Conservation (phyloP, 768 basidiomycete species). For the Suillus lakei region DNA sequence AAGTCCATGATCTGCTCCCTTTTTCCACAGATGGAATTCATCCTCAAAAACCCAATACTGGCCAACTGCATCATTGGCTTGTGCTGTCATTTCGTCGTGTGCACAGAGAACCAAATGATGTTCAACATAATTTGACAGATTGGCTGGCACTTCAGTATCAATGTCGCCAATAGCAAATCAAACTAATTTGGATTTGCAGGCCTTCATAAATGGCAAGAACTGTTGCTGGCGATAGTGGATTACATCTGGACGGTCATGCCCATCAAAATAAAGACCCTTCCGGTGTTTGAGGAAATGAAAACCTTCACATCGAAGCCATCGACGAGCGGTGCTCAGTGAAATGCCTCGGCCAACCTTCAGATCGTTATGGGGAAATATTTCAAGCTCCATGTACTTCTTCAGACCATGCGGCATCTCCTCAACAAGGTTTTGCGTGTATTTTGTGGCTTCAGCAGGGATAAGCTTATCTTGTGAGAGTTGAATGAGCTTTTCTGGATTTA, state of each 20-base stretch:
- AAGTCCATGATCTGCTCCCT: conserved; percentile 41
- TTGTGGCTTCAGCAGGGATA: conserved; percentile 30
- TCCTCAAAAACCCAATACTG: conserved; percentile 41
- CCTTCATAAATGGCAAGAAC: conserved; percentile 23
- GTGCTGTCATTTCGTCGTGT: conserved; percentile 47
- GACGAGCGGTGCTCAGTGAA: conserved; percentile 5
- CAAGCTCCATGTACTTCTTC: conserved; percentile 26
- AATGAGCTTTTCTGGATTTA: conserved; percentile 36
- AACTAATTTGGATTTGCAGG: conserved; percentile 20
- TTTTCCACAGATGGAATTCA: conserved; percentile 41
- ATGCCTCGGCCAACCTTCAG: conserved; percentile 5
- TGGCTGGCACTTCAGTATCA: conserved; percentile 7
- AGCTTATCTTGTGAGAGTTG: conserved; percentile 29
- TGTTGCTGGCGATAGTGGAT: conserved; percentile 21
- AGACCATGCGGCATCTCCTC: conserved; percentile 38
- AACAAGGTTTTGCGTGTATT: conserved; percentile 31
- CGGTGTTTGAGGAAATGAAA: conserved; percentile 14
- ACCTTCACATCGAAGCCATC: neutral
- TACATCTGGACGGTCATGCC: conserved; percentile 26
- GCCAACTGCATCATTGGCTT: conserved; percentile 40
- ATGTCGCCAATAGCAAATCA: conserved; percentile 18
- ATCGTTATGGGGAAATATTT: neutral
- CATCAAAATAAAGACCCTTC: conserved; percentile 26
- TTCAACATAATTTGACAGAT: conserved; percentile 21
- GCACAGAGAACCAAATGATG: conserved; percentile 22